Evolutionary conservation across 2,329 filamentous ascomycete species (phyloP).

Genomic region (Neofusicoccum kwambonambiense): DNA sequence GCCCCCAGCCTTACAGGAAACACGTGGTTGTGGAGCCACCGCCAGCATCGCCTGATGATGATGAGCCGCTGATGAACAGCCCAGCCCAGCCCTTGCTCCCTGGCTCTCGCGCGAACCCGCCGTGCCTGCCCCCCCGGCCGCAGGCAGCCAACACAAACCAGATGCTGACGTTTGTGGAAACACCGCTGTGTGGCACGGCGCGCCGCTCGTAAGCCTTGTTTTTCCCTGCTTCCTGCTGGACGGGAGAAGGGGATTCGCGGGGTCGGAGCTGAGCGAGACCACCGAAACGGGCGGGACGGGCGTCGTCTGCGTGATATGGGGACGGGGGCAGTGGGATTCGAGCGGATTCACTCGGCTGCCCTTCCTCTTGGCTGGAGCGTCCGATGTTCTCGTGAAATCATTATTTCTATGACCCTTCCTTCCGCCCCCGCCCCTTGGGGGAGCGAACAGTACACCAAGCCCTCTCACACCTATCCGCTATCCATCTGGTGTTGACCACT

Average conservation of each 20-base stretch:
- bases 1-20: background rate
- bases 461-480: background rate
- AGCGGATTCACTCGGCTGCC: background rate
- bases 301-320: background rate
- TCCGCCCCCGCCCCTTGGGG: background rate
- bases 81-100: background rate
- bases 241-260: background rate
- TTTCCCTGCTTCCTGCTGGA: background rate
- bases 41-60: slow-evolving; percentile 15
- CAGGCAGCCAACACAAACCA: background rate
- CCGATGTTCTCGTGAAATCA: background rate
- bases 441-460: background rate
- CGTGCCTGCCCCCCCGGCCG: background rate
- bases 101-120: background rate
- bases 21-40: slow-evolving; percentile 14
- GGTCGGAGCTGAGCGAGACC: background rate
- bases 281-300: background rate
- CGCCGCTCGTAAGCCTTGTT: slow-evolving; percentile 4
- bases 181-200: slow-evolving; percentile 1
- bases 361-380: background rate
- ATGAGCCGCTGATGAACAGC: slow-evolving; percentile 7
- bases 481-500: background rate
- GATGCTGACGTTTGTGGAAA: background rate
- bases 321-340: background rate
- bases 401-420: background rate